Percentiles rank a stretch among this genome's conserved stretches.
Conservation (phyloP, 2,329 filamentous ascomycete genomes). For the Hymenoscyphus infarciens region DNA sequence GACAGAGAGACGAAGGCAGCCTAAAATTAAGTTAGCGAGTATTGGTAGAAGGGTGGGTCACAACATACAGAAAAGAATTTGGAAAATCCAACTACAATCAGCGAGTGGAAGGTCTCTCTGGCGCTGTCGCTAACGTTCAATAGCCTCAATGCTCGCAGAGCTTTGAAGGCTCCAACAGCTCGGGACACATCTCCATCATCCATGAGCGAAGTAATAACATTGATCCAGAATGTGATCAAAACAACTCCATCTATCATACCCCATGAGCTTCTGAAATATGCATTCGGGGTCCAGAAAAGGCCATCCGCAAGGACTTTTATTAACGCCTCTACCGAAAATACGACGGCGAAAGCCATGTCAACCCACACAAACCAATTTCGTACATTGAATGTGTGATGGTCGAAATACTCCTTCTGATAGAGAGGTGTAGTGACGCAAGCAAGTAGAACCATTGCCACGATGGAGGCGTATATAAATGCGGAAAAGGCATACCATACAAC, state of each 20-base stretch:
- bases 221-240: conserved; percentile 90
- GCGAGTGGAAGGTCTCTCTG: conserved; percentile 91
- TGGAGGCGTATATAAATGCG: conserved; percentile 87
- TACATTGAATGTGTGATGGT: conserved; percentile 53
- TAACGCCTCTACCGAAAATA: conserved; percentile 81
- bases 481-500: conserved; percentile 91
- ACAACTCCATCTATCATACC: conserved; percentile 93
- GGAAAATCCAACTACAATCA: conserved; percentile 91
- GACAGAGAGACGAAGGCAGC: conserved; percentile 90
- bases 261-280: conserved; percentile 95
- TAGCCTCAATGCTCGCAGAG: conserved; percentile 81
- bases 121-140: conserved; percentile 96
- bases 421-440: conserved; percentile 92
- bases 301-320: conserved; percentile 96
- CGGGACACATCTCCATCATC: conserved; percentile 82
- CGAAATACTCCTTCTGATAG: conserved; percentile 86
- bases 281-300: conserved; percentile 94
- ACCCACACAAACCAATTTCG: conserved; percentile 94
- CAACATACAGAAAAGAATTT: conserved; percentile 63
- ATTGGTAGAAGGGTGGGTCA: neutral
- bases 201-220: conserved; percentile 77
- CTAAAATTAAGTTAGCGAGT: conserved; percentile 38
- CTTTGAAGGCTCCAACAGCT: conserved; percentile 95
- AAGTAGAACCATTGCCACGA: conserved; percentile 95
- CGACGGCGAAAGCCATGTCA: conserved; percentile 80